Base-by-base conservation (phyloP, 371 early-diverging fungal species). In the Entomophthora muscae region DNA sequence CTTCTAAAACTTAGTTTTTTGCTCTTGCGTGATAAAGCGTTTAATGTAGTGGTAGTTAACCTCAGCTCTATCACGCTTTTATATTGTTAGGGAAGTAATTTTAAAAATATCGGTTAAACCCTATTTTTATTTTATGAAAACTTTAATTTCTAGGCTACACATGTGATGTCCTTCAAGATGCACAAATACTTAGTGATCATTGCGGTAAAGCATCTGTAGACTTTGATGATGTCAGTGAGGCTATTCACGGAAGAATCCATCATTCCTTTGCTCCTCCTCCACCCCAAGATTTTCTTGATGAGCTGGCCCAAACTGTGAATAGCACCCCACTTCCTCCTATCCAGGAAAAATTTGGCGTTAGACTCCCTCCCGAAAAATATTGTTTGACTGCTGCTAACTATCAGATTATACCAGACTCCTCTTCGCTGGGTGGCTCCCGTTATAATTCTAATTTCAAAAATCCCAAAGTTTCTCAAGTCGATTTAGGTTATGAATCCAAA, bases 151-250 rank as follows among this genome's bases (percentile, higher is more conserved):
- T 71, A 90, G 94, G 93, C 57, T 98, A 98, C 71, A 86, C 95
- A 0, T 80, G 86, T 1, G 98, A 96, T 67, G 87, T 97, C 22
- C 78, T 99, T 29, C 88, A 89, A 66, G 99, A 99, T 72, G 91
- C 99, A 2, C 77, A 87, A 54, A 70, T 90, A 7, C 98, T 92
- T 75, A 86, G 95, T 32, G 98, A 96, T 67, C 98, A 98, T 70
- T 90, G 93, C 3, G 84, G 81, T 24, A 84, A 88, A 66, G 72
- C 71, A 13, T 89, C 88, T 53, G 75, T 98, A n/a, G 88, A 86
- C 57, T 67, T 85, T 52, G 91, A 86, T 52, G 98, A 98, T 73
- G 85, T 99, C 24, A 88, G 89, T 61, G 76, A 98, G 28, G 94
- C 99, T 7, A 86, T 93, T 71, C 89, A 93, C 69, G 85, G 89